Evolutionary conservation across 2,329 filamentous ascomycete genomes (phyloP), one percentile per base, ranked within the genome.

Genomic region (Podosphaera fusca): DNA sequence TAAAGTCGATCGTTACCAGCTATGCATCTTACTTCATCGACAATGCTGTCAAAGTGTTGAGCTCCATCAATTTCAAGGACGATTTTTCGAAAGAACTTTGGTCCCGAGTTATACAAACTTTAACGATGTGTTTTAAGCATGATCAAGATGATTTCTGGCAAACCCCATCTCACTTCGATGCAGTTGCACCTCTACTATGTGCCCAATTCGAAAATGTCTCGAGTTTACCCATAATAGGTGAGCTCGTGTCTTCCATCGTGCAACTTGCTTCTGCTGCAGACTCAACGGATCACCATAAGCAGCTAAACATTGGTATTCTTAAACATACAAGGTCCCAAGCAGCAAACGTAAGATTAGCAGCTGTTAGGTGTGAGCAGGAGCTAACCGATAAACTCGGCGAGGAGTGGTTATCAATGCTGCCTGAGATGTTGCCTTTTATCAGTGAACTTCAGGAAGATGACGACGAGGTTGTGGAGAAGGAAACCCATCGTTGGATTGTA

Each of bases 131-230:
- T 63, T 95, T 96, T 66, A 77, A 84, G 69, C 81, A 95, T 67
- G 92, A 96, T 67, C 85, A 94, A 70, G 88, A 94, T 67, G 85
- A 88, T 69, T 96, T 95, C 73, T 96, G 89, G 89, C 88, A 95
- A 74, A 81, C 85, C 0, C 90, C 92, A 0, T 78, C 85, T 0
- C 89, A 95, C 71, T 95, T 95, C 66, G 75, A 75, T 58, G 78
- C 78, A 34, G 80, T 95, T 45, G 79, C 81, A 12, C 73, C 75
- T 0, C 79, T 84, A 2, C 74, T 96, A 35, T 75, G 87, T 60
- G 72, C 75, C 31, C 87, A 94, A 59, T 78, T 83, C 61, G 63
- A 72, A 46, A 70, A 74, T 61, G 79, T 73, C 51, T 67, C 69
- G 4, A 67, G 66, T 4, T 64, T 73, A 14, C 71, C 73, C 54